Evolutionary conservation across 306 rosid species (phyloP).

Genomic region (Luffa aegyptiaca): DNA sequence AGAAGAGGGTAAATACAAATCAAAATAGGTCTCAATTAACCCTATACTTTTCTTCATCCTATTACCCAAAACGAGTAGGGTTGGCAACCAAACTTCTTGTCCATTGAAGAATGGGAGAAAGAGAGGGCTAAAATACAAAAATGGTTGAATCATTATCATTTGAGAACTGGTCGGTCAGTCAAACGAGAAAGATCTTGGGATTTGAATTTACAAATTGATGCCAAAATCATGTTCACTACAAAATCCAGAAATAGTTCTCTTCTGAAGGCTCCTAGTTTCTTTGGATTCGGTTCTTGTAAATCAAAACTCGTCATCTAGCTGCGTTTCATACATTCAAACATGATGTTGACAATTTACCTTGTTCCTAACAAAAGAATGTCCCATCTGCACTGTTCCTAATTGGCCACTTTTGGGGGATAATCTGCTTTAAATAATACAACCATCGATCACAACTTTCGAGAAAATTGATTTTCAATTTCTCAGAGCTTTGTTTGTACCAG

Average conservation of each 20-base stretch:
- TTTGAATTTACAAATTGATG: background rate
- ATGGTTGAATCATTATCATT: background rate
- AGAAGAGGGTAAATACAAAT: background rate
- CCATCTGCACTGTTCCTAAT: background rate
- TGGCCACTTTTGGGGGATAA: background rate
- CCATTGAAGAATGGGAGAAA: background rate
- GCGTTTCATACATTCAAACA: background rate
- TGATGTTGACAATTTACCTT: background rate
- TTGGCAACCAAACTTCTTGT: conserved; percentile 1
- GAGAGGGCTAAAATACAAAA: background rate
- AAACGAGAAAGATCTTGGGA: background rate
- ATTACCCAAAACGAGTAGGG: background rate
- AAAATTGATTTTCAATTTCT: background rate
- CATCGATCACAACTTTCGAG: background rate
- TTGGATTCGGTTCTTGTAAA: background rate
- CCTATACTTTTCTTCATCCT: background rate
- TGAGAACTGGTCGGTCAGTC: background rate
- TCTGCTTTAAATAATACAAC: background rate
- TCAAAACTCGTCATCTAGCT: background rate
- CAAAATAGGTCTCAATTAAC: background rate
- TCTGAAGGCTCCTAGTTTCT: background rate
- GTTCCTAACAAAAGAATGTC: background rate
- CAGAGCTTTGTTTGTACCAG: background rate
- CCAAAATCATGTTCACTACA: background rate
- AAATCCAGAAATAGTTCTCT: background rate